Conservation (phyloP, 208 protist species). For the Trypanosoma cruzi region DNA sequence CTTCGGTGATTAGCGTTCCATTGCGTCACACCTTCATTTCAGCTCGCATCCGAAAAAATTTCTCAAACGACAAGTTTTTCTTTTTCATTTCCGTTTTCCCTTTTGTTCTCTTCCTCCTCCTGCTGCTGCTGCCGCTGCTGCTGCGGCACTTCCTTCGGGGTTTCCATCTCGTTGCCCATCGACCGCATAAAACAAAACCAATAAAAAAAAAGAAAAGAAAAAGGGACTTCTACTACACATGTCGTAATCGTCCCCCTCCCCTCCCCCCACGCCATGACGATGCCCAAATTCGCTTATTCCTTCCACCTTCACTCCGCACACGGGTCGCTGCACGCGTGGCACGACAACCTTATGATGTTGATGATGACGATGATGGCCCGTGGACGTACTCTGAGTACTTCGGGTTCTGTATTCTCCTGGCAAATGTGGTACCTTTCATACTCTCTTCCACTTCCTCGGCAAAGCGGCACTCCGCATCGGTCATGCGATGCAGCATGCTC, state of each 20-base stretch:
- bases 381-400: conserved; percentile 9
- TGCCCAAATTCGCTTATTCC: no score
- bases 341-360: no score
- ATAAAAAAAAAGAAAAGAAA: neutral
- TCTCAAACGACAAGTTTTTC: no score
- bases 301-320: neutral
- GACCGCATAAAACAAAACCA: neutral
- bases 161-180: neutral
- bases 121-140: no score
- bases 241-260: neutral
- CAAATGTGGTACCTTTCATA: conserved; percentile 11
- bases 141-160: no score
- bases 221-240: no score
- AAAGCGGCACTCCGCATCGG: conserved; percentile 25
- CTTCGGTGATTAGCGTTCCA: no score
- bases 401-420: conserved; percentile 7
- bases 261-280: no score
- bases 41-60: no score
- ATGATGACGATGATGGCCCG: neutral
- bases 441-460: conserved; percentile 32
- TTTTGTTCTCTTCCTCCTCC: neutral
- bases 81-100: neutral
- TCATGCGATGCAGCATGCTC: conserved; percentile 48
- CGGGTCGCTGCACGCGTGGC: neutral
- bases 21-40: no score